Base-by-base conservation (phyloP, 2,329 filamentous ascomycete genomes). In the Thielaviopsis populi region DNA sequence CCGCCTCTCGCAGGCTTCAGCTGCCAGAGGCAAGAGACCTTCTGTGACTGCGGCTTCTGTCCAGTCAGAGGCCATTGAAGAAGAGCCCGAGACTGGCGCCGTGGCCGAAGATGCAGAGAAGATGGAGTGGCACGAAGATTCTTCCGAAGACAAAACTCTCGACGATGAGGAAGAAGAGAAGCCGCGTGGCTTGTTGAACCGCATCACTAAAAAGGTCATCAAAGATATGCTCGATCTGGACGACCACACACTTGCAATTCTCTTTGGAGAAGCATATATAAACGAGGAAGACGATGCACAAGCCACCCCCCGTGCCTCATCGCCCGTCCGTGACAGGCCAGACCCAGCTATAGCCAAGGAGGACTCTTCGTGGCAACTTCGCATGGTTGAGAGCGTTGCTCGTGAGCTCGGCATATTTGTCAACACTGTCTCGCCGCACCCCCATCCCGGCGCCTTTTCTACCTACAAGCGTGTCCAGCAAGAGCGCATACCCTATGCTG, bases 201-300 rank as follows among this genome's bases (percentile, higher is more conserved):
- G 87, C 11, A 83, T 97, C 60, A 95, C 92, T 2, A 83, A 88
- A 65, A 89, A 86, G 69, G 87, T 97, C 33, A 90, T 99, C 69
- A 83, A 85, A 62, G 91, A 96, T 71, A 76, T 99, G 53, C 88
- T 97, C 72, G 92, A 92, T 8, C 88, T 99, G 63, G 91, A 97
- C 69, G 90, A 96, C 67, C 82, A 83, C 60, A 78, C 94, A 22
- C 80, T 99, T 8, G 88, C 88, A 0, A 85, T 96, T 60, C 85
- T 99, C 8, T 86, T 97, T 64, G 94, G 94, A 13, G 91, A 96
- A 72, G 77, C 83, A 1, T 75, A 95, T 27, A 84, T 85, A 2
- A 76, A 75, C 30, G 75, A 78, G 30, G 74, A 74, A 19, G 75
- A 80, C 43, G 74, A 79, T 65, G 67, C 80, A 10, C 77, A 77